Percentiles rank a stretch among this genome's conserved stretches.
phyloP scores from a whole-genome alignment of 2,329 filamentous ascomycete species.

The Ustilaginoidea virens region DNA sequence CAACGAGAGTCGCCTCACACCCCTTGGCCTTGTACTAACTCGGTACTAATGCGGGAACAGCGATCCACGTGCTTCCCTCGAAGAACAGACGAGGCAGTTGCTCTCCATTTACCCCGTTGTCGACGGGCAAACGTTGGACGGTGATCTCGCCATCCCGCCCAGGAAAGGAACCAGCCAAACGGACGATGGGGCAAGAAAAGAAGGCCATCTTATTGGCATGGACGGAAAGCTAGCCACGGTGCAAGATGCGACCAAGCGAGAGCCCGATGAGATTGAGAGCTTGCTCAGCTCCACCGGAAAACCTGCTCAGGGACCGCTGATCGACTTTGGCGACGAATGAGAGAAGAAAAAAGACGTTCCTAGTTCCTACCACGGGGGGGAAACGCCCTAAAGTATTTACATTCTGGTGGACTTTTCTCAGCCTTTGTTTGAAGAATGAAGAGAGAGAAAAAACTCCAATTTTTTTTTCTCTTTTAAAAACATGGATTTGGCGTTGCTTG shows the following conservation, averaged over 20 bases:
- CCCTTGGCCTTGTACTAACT: not conserved
- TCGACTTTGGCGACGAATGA: conserved; percentile 43
- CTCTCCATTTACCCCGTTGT: conserved; percentile 75
- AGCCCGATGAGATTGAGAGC: conserved; percentile 23
- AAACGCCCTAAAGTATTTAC: not conserved
- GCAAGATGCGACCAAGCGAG: not conserved
- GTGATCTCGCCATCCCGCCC: conserved; percentile 41
- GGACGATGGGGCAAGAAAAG: conserved; percentile 7
- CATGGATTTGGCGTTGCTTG: conserved; percentile 5
- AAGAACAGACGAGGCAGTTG: conserved; percentile 67
- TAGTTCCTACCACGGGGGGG: conserved; percentile 6
- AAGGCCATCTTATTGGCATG: conserved; percentile 40
- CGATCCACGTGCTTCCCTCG: conserved; percentile 34
- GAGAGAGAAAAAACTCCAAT: too few species aligned
- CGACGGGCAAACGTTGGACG: conserved; percentile 50
- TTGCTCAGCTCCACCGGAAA: conserved; percentile 33
- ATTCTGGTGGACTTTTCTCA: too few species aligned
- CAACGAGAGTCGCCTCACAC: too few species aligned
- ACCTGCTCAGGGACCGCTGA: conserved; percentile 30
- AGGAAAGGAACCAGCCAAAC: conserved; percentile 5
- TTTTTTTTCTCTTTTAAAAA: not conserved
- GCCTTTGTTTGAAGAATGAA: too few species aligned
- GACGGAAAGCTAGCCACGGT: conserved; percentile 18
- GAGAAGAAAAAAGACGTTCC: conserved; percentile 35
- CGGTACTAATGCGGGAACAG: conserved; percentile 11